Conservation (phyloP, 1,284 basidiomycete species). For the Pseudomicrostroma phylloplanum region DNA sequence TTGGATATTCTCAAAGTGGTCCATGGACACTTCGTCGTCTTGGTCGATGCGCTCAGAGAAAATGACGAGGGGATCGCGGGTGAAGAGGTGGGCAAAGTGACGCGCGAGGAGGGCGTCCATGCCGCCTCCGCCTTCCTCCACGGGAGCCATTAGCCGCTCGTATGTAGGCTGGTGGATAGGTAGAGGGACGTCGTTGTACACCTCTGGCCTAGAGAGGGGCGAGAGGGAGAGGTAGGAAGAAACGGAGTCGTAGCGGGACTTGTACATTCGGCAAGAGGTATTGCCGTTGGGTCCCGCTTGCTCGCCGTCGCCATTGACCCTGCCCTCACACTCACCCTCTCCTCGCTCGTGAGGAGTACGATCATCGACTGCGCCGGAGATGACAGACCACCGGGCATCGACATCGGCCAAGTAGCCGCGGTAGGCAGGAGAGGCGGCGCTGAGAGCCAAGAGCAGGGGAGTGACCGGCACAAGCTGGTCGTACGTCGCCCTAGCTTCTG, state of each 20-base stretch:
- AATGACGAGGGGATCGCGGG: slow-evolving; percentile 91
- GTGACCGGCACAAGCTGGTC: slow-evolving; percentile 89
- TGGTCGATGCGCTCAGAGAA: slow-evolving; percentile 91
- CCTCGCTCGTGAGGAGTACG: slow-evolving; percentile 90
- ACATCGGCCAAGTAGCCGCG: slow-evolving; percentile 91
- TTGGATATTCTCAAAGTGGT: slow-evolving; percentile 99
- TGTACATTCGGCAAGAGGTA: slow-evolving; percentile 62
- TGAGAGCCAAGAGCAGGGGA: slow-evolving; percentile 91
- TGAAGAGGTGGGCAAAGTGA: slow-evolving; percentile 92
- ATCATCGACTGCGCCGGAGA: slow-evolving; percentile 93
- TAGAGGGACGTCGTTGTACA: slow-evolving; percentile 78
- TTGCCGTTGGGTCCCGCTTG: slow-evolving; percentile 3
- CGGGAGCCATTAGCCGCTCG: slow-evolving; percentile 18
- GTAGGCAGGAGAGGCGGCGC: slow-evolving; percentile 88
- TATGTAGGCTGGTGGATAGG: slow-evolving; percentile 66
- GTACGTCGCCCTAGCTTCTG: slow-evolving; percentile 84
- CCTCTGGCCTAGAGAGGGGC: slow-evolving; percentile 73
- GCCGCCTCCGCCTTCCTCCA: slow-evolving; percentile 52
- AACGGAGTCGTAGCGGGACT: slow-evolving; percentile 94
- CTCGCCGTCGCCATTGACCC: slow-evolving; percentile 11
- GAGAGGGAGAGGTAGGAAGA: slow-evolving; percentile 86
- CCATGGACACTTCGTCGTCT: slow-evolving; percentile 76
- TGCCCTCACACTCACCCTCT: slow-evolving; percentile 52
- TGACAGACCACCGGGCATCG: slow-evolving; percentile 97
- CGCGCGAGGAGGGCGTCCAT: slow-evolving; percentile 80